phyloP scores from a whole-genome alignment of 139 green algal genomes.

The Closterium sp. region DNA sequence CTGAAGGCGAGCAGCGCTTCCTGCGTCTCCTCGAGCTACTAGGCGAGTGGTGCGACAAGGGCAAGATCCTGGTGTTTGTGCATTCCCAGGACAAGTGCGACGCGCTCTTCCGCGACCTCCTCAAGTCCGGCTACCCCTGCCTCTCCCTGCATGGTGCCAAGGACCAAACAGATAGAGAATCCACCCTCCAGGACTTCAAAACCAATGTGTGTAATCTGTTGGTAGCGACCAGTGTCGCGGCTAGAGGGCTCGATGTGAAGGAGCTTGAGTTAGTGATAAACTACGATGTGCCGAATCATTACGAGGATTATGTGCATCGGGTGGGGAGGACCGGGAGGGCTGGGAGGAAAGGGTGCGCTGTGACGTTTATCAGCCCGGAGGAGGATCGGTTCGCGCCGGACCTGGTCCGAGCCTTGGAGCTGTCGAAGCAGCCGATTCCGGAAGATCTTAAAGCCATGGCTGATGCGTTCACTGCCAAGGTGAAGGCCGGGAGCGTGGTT shows the following conservation, averaged over 20 bases:
- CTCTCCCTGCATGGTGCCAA: constrained; percentile 95
- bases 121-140: constrained; percentile 85
- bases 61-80: constrained; percentile 81
- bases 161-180: constrained; percentile 93
- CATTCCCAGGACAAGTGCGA: constrained; percentile 89
- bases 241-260: constrained; percentile 92
- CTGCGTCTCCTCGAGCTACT: constrained; percentile 92
- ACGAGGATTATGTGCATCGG: constrained; percentile 97
- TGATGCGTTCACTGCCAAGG: constrained; percentile 74
- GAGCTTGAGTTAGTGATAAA: constrained; percentile 94
- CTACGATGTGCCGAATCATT: constrained; percentile 96
- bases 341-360: constrained; percentile 84
- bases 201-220: constrained; percentile 85
- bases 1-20: constrained; percentile 79
- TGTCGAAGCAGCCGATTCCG: constrained; percentile 75
- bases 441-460: constrained; percentile 73
- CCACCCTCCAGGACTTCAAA: constrained; percentile 96
- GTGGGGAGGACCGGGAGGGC: constrained; percentile 85
- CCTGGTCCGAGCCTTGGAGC: constrained; percentile 88
- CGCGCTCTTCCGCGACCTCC: constrained; percentile 86
- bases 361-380: constrained; percentile 88
- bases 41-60: constrained; percentile 72
- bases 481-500: constrained; percentile 72
- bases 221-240: constrained; percentile 75
- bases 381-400: constrained; percentile 90